phyloP scores from a whole-genome alignment of 108 stramenopile genomes.

The Heterococcus sp. region DNA sequence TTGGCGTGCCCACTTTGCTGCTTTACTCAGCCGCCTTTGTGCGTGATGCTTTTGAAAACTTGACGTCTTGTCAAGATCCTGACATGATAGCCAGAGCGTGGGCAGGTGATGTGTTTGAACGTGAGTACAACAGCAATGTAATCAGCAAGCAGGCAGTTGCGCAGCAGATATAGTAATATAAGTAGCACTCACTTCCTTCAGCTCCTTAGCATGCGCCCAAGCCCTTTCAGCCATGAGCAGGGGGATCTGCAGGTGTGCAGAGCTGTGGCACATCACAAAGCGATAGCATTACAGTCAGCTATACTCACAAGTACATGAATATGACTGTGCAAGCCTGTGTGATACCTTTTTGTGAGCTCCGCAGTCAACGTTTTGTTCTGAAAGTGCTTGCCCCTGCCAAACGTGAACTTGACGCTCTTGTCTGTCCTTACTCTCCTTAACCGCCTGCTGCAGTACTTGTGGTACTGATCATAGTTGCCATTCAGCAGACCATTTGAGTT shows the following conservation, averaged over 20 bases:
- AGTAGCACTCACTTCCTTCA: conserved; percentile 20
- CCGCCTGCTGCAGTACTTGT: conserved; percentile 37
- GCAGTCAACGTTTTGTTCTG: not conserved
- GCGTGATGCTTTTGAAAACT: conserved; percentile 1
- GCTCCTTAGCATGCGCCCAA: conserved; percentile 33
- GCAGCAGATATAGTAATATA: no score
- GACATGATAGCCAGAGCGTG: conserved; percentile 11
- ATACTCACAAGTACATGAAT: not conserved
- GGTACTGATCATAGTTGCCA: conserved; percentile 43
- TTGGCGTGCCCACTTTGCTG: conserved; percentile 31
- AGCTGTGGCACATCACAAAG: not conserved
- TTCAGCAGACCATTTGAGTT: conserved; percentile 27
- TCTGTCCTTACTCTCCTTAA: conserved; percentile 29
- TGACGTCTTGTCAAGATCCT: no score
- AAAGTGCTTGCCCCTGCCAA: conserved; percentile 43
- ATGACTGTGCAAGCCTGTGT: not conserved
- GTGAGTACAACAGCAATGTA: no score
- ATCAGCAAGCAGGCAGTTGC: no score
- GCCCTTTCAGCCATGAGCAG: conserved; percentile 32
- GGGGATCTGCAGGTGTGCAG: conserved; percentile 28
- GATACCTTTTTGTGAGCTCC: not conserved
- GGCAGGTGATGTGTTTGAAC: no score
- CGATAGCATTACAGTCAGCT: not conserved
- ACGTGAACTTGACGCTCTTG: conserved; percentile 29
- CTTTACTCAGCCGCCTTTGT: conserved; percentile 18